Conservation (phyloP, 1,284 basidiomycete species). For the Ganoderma meredithae region DNA sequence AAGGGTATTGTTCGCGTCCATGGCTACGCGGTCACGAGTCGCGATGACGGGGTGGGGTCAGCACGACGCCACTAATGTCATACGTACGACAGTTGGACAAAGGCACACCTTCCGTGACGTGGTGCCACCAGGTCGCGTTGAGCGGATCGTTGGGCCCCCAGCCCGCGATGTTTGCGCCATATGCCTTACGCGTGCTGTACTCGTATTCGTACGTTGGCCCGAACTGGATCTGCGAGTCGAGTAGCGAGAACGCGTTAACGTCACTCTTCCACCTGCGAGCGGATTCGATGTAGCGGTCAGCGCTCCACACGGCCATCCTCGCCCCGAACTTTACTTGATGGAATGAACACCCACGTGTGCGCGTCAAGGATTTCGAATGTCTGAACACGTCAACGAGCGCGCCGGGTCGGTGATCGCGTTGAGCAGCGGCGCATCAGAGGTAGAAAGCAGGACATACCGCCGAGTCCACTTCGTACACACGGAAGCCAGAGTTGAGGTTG, state of each 20-base stretch:
- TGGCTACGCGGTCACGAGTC: constrained; percentile 50
- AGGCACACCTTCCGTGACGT: constrained; percentile 72
- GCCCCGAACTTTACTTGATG: constrained; percentile 20
- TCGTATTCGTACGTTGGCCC: constrained; percentile 77
- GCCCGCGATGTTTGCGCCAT: constrained; percentile 63
- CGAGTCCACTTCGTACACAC: constrained; percentile 83
- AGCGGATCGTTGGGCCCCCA: constrained; percentile 77
- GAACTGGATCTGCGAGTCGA: constrained; percentile 60
- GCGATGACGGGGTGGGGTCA: neutral
- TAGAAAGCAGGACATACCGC: constrained; percentile 50
- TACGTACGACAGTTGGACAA: neutral
- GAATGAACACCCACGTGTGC: constrained; percentile 62
- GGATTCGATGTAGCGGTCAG: constrained; percentile 3
- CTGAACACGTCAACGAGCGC: constrained; percentile 41
- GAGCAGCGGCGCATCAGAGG: neutral
- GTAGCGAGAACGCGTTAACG: constrained; percentile 60
- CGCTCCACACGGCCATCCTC: constrained; percentile 1
- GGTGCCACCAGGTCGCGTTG: constrained; percentile 88
- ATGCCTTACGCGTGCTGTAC: constrained; percentile 76
- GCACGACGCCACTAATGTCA: neutral
- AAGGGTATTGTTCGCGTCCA: constrained; percentile 66
- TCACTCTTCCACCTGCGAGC: constrained; percentile 64
- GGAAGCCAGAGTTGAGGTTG: constrained; percentile 82
- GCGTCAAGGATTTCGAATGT: constrained; percentile 80
- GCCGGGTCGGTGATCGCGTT: neutral